Base-by-base conservation (phyloP, 805 yeast species). In the Candida ascalaphidarum region DNA sequence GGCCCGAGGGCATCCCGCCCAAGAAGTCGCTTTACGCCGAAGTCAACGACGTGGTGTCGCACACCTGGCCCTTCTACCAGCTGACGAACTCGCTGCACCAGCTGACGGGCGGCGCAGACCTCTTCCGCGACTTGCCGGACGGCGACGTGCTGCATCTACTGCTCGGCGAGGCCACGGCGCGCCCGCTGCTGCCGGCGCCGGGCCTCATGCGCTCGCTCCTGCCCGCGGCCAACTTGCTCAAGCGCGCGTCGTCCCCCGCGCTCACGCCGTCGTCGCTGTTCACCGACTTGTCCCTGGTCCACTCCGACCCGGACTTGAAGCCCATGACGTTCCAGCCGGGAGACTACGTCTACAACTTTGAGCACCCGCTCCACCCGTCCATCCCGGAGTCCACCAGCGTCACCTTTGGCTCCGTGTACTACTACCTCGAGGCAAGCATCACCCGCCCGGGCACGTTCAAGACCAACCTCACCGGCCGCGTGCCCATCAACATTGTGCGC, bases 1-100 rank as follows among this genome's bases (percentile, higher is more conserved):
- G 96, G 96, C 96, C 96, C 3, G 96, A 92, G 46, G 98, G 98
- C 2, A 88, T 89, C 12, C 97, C 97, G 1, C 96, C 96, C 0
- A 83, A 81, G 48, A 76, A 77, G 39, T 61, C 63, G 11, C 81
- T 76, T 10, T 77, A 71, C 35, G 51, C 54, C 19, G 98, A 92
- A 41, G 51, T 68, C 14, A 71, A 70, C 36, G 81, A 72, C 29
- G 48, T 88, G 14, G 68, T 84, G 17, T 68, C 73, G 28, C 96
- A 89, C 49, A 75, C 81, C 5, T 92, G 98, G 98, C 92, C 95
- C 1, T 85, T 92, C 48, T 89, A 74, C 63, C 44, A 58, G 43
- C 33, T 32, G 16, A 38, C 55, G 27, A 31, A 41, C 37, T 46
- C 34, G 17, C 8, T 8, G 18, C 18, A 7, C 8, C 19, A 27